phyloP scores from a whole-genome alignment of 257 asterid species.

The Nicotiana benthamiana region DNA sequence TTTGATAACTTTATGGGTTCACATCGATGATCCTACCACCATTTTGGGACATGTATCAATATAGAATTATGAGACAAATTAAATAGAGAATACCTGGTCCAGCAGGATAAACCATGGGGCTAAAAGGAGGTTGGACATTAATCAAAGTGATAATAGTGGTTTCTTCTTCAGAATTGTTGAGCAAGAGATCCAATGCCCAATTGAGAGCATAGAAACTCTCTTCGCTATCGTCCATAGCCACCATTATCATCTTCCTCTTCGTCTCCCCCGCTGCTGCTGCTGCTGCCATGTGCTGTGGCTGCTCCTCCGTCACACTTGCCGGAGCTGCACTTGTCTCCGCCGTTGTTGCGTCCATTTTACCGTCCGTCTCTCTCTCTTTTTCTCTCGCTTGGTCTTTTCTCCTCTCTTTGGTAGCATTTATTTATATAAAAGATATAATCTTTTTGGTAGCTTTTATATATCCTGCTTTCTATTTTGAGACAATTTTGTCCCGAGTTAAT shows the following conservation, averaged over 20 bases:
- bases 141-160: not conserved
- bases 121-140: not conserved
- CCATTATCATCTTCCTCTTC: not conserved
- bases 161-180: not conserved
- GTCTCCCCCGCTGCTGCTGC: not conserved
- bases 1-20: too few species aligned
- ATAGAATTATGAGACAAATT: too few species aligned
- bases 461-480: not conserved
- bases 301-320: not conserved
- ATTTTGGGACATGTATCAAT: too few species aligned
- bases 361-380: not conserved
- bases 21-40: too few species aligned
- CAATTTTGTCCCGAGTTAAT: not conserved
- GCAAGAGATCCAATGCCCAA: not conserved
- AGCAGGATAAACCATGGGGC: conserved; percentile 8
- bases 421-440: too few species aligned
- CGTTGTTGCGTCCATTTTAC: not conserved
- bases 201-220: not conserved
- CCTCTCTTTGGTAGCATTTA: not conserved
- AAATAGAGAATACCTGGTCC: not conserved
- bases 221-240: not conserved
- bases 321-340: not conserved
- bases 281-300: too few species aligned
- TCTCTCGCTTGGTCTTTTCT: not conserved
- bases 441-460: not conserved